Evolutionary conservation across 78 protist species (phyloP).

Genomic region (Pigoraptor vietnamica): DNA sequence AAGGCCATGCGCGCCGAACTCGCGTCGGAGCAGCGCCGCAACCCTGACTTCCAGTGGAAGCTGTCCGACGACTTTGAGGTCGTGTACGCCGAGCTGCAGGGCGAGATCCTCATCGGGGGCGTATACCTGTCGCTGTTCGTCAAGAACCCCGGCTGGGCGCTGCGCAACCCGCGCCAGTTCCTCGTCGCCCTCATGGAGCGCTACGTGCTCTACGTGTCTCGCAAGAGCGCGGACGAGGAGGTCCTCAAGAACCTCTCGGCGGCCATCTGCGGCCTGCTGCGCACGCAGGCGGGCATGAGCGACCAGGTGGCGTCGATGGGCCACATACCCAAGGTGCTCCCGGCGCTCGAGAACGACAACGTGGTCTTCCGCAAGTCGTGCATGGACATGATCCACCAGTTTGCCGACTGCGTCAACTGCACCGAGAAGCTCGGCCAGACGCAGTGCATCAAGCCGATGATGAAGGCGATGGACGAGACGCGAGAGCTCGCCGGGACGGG

Average conservation of each 20-base stretch:
- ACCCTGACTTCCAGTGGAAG: not conserved
- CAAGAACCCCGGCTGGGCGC: slow-evolving; percentile 63
- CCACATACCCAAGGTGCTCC: slow-evolving; percentile 38
- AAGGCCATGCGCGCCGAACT: not conserved
- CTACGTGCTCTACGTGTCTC: not conserved
- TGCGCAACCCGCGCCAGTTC: slow-evolving; percentile 62
- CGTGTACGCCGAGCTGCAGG: slow-evolving; percentile 16
- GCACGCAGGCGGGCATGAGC: slow-evolving; percentile 27
- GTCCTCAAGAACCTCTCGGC: not conserved
- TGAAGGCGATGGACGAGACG: not conserved
- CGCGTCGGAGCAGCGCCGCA: not conserved
- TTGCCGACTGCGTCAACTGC: not conserved
- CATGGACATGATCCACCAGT: not conserved
- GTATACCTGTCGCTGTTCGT: slow-evolving; percentile 58
- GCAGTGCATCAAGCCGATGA: too few relatives aligned
- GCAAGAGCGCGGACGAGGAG: not conserved
- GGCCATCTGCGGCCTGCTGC: not conserved
- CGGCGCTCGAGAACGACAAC: slow-evolving; percentile 11
- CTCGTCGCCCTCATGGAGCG: slow-evolving; percentile 29
- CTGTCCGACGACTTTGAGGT: slow-evolving; percentile 6
- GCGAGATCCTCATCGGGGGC: slow-evolving; percentile 57
- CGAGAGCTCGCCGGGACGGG: not conserved
- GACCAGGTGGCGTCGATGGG: slow-evolving; percentile 44
- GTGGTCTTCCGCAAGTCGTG: not conserved
- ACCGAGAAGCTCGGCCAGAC: too few relatives aligned